Conservation (phyloP, 1,139 yeast genomes). For the Petasospora fabianii region DNA sequence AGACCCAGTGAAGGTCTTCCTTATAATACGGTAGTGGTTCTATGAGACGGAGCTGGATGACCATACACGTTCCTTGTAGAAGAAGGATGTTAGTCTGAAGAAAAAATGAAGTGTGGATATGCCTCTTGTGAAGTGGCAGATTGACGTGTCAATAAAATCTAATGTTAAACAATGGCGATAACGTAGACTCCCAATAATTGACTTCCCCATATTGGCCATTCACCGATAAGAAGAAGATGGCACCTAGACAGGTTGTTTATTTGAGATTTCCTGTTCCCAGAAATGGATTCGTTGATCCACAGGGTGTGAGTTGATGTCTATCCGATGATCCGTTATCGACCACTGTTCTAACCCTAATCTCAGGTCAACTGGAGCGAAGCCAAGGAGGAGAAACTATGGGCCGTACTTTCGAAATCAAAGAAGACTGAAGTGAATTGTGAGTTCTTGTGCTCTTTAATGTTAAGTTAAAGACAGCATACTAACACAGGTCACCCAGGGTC, state of each 20-base stretch:
- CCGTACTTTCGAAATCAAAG: constrained; percentile 24
- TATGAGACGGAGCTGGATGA: no score
- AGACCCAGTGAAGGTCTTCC: no score
- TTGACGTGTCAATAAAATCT: not conserved
- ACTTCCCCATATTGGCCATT: no score
- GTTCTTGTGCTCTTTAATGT: constrained; percentile 4
- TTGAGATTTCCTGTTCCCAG: constrained; percentile 24
- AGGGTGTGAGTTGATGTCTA: constrained; percentile 13
- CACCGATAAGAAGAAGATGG: no score
- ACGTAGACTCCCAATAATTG: no score
- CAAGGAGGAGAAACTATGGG: constrained; percentile 26
- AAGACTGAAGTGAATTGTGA: constrained; percentile 25
- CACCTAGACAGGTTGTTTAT: constrained; percentile 20
- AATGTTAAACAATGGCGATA: not conserved
- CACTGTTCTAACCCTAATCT: not conserved
- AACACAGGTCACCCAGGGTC: no score
- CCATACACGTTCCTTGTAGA: no score
- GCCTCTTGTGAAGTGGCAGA: not conserved
- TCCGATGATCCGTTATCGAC: not conserved
- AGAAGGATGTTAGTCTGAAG: no score
- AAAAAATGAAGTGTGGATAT: no score
- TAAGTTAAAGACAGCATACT: no score
- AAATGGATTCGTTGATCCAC: constrained; percentile 24
- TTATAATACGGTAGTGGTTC: no score
- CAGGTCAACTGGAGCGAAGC: constrained; percentile 24